Base-by-base conservation (phyloP, 345 rosid species). In the Eucalyptus camaldulensis region DNA sequence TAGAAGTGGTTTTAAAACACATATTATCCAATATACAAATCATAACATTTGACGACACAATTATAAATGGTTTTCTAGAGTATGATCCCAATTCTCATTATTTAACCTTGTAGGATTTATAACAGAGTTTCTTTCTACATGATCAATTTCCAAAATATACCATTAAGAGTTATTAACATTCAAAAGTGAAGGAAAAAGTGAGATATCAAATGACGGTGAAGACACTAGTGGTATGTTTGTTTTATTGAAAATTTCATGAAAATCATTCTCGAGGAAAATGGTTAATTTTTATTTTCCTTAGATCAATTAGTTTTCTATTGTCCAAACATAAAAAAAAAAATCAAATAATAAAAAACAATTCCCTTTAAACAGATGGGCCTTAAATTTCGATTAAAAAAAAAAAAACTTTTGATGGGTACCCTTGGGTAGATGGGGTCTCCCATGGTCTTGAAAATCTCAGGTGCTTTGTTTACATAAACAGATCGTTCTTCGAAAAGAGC, bases 301-400 rank as follows among this genome's bases (percentile, higher is more conserved):
- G 31, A 27, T 25, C 2, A 0, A 58, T 60, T 60, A 13, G 4
- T 60, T 60, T 60, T 60, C 8, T 29, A 29, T 60, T 13, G n/a
- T 60, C 14, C 8, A 60, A 3, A 27, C 3, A 60, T 27, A 0
- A 40, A 0, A 40, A 0, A 0, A 27, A 60, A 60, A 53, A 53
- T 8, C 2, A 53, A 53, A 53, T 53, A 19, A 53, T 0, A 53
- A 53, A 21, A 1, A 53, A 21, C 1, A 53, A 53, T 62, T 29
- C n/a, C 16, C 16, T 62, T 62, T 62, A 29, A 62, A 62, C 17
- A 27, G 8, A 29, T 4, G 14, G 33, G 14, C 8, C 69, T 4
- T 29, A 3, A 62, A 62, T 29, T 13, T 62, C 31, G 31, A 2
- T 13, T 53, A 3, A 53, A 53, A 56, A 56, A 49, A 15, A 10